Conservation (phyloP, 108 stramenopile genomes). For the Schizochytrium sp. region DNA sequence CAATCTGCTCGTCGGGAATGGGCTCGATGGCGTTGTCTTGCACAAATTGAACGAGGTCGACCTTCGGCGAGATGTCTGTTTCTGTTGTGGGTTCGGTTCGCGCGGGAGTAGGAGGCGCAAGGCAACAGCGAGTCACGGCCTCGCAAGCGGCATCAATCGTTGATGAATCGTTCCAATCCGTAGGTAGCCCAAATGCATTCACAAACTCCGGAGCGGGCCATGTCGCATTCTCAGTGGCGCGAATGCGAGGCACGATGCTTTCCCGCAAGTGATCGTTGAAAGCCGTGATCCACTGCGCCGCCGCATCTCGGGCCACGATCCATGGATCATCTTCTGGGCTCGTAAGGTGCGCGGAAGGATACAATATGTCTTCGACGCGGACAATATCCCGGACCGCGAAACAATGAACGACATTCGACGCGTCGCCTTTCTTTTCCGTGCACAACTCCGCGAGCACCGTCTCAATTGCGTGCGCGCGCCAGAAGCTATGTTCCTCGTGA, state of each 20-base stretch:
- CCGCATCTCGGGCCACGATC: background rate
- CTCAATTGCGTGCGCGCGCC: no score
- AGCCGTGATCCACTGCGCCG: background rate
- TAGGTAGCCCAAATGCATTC: background rate
- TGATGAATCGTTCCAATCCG: background rate
- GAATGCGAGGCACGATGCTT: background rate
- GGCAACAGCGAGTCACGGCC: background rate
- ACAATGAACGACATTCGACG: no score
- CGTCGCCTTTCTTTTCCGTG: no score
- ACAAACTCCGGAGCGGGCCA: background rate
- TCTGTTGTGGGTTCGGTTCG: background rate
- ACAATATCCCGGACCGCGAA: no score
- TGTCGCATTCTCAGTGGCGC: background rate
- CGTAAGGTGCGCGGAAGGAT: background rate
- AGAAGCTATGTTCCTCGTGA: no score
- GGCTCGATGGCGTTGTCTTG: background rate
- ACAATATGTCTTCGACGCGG: background rate
- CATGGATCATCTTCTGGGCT: background rate
- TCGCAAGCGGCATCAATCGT: background rate
- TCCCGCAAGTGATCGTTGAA: background rate
- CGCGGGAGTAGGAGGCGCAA: background rate
- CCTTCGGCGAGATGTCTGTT: background rate
- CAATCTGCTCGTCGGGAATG: background rate
- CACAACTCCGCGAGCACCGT: no score
- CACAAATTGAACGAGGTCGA: background rate